These are phyloP conservation scores for Pharus latifolius DNA, from an alignment of 176 grass and related monocot species.

Conservation along the genomic window DNA sequence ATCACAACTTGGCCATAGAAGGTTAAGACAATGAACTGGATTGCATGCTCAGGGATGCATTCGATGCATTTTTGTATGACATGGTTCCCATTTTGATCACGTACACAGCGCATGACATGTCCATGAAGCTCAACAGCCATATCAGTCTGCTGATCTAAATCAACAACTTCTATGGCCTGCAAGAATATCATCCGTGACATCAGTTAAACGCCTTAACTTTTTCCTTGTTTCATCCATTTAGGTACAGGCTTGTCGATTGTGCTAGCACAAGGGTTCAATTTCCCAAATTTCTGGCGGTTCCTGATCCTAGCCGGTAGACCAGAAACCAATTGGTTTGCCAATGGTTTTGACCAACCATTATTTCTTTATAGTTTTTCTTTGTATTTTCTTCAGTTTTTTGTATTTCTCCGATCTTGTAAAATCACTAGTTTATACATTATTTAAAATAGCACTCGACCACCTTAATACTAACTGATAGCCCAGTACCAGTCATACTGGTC, in stretches of 20 bases:
- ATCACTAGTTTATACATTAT: too few species aligned
- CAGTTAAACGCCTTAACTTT: not conserved
- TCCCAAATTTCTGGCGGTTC: too few species aligned
- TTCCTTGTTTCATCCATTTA: not conserved
- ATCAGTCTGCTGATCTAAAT: slow-evolving; percentile 63
- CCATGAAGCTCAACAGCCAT: slow-evolving; percentile 72
- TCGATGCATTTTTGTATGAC: slow-evolving; percentile 87
- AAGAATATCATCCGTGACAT: slow-evolving; percentile 2
- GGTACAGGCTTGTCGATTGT: not conserved
- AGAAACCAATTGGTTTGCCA: too few species aligned
- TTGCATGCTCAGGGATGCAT: slow-evolving; percentile 67
- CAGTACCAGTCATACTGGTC: too few species aligned
- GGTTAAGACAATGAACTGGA: slow-evolving; percentile 72
- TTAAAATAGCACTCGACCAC: too few species aligned
- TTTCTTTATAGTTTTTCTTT: too few species aligned
- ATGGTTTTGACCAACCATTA: too few species aligned
- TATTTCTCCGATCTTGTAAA: too few species aligned
- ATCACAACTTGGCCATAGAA: slow-evolving; percentile 79
- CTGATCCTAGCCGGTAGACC: too few species aligned
- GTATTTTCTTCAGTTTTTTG: too few species aligned
- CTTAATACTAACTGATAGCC: too few species aligned
- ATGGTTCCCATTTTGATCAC: slow-evolving; percentile 94
- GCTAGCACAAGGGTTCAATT: too few species aligned
- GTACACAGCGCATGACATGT: slow-evolving; percentile 75
- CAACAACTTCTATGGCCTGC: slow-evolving; percentile 81